Conservation (phyloP, 2,329 filamentous ascomycete species). For the Aspergillus aculeatus region DNA sequence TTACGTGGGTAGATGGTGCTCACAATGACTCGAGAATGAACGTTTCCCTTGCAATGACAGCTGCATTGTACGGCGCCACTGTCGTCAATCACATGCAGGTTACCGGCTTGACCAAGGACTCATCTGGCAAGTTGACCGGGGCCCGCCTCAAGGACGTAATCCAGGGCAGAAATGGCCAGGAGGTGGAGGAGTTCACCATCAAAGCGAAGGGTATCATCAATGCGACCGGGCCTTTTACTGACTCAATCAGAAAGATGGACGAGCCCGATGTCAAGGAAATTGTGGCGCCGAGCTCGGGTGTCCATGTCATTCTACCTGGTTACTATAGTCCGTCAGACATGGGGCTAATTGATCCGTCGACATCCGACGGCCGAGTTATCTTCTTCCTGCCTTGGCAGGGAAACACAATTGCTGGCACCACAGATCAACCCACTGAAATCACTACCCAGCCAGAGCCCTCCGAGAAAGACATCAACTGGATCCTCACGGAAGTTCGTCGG, state of each 20-base stretch:
- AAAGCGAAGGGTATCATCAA: constrained; percentile 81
- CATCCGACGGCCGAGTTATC: constrained; percentile 84
- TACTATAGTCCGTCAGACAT: constrained; percentile 84
- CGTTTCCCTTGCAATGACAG: constrained; percentile 82
- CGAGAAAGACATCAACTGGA: constrained; percentile 85
- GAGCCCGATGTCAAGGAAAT: constrained; percentile 71
- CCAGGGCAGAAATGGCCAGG: constrained; percentile 62
- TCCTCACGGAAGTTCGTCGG: constrained; percentile 76
- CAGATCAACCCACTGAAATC: constrained; percentile 73
- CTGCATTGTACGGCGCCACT: constrained; percentile 80
- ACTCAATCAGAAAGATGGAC: constrained; percentile 82
- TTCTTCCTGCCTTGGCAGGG: constrained; percentile 94
- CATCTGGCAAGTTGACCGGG: constrained; percentile 69
- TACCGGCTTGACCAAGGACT: constrained; percentile 72
- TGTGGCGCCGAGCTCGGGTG: constrained; percentile 79
- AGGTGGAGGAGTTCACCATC: constrained; percentile 64
- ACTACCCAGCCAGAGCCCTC: constrained; percentile 71
- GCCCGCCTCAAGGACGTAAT: constrained; percentile 72
- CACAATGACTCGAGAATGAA: constrained; percentile 95
- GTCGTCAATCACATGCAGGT: constrained; percentile 83
- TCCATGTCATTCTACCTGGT: constrained; percentile 81
- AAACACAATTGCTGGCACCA: constrained; percentile 87
- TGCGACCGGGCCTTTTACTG: constrained; percentile 83
- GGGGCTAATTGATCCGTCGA: constrained; percentile 82
- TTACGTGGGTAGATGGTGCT: constrained; percentile 62